A percentile compares a stretch with the other conserved stretches of the same genome.
Conservation (phyloP, 2,329 filamentous ascomycete genomes). For the Cytospora piceae region DNA sequence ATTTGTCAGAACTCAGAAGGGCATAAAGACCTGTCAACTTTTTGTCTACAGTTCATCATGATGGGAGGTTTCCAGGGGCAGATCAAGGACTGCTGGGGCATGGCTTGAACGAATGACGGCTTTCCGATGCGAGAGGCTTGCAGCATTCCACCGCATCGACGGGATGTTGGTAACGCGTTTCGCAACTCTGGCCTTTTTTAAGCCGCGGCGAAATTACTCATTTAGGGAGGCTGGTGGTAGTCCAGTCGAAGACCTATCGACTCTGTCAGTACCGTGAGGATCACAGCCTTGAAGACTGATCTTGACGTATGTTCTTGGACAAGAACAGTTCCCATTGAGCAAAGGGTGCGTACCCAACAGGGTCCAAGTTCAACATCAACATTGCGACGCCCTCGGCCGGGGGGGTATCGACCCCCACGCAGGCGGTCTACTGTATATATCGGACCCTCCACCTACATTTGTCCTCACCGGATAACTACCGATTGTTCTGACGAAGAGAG, state of each 20-base stretch:
- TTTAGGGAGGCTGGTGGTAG: constrained; percentile 16
- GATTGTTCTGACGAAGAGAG: neutral
- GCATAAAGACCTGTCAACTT: constrained; percentile 8
- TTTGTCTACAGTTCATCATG: constrained; percentile 1
- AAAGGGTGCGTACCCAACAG: neutral
- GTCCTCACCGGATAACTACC: neutral
- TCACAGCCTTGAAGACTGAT: constrained; percentile 8
- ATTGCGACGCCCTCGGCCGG: neutral
- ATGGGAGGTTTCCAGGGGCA: constrained; percentile 11
- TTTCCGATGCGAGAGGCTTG: constrained; percentile 16
- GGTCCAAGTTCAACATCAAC: neutral
- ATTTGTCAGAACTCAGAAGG: constrained; percentile 19
- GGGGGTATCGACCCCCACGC: neutral
- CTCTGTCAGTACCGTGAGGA: constrained; percentile 10
- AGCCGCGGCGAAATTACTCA: constrained; percentile 7
- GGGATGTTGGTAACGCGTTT: neutral
- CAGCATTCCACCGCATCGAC: constrained; percentile 1
- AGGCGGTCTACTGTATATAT: neutral
- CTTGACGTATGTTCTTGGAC: neutral
- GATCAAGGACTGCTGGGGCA: neutral
- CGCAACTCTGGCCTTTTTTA: neutral
- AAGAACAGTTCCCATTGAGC: neutral
- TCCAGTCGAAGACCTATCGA: constrained; percentile 2
- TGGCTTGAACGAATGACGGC: constrained; percentile 16
- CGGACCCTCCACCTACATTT: neutral